Conservation (phyloP, 306 rosid genomes). For the Quercus variabilis region DNA sequence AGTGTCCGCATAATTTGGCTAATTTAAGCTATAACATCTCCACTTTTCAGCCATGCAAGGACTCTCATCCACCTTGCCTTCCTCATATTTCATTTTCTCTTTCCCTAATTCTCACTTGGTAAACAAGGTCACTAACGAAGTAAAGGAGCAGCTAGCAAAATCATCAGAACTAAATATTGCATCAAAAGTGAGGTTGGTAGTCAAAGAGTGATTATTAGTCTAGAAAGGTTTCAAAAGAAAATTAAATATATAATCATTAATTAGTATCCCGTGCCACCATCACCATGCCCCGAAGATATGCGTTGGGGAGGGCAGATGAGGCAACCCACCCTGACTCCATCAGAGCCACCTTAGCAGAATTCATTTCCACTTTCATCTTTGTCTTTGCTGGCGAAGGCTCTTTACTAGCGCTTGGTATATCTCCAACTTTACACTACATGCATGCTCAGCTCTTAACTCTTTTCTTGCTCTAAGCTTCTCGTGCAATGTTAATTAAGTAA, state of each 20-base stretch:
- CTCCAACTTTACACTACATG: not conserved
- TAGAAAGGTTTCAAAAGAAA: not conserved
- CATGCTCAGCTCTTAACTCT: not conserved
- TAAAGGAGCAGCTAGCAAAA: not conserved
- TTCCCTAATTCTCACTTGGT: not conserved
- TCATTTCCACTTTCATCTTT: constrained; percentile 73
- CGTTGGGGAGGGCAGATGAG: constrained; percentile 79
- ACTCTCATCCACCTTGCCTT: not conserved
- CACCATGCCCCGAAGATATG: constrained; percentile 77
- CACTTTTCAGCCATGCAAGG: constrained; percentile 70
- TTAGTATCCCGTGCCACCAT: constrained; percentile 20
- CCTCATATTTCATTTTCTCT: not conserved
- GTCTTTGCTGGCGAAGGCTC: constrained; percentile 98
- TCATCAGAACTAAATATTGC: not conserved
- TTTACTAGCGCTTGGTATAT: constrained; percentile 72
- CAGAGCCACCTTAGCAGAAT: constrained; percentile 86
- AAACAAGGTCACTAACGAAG: not conserved
- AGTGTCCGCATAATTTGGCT: constrained; percentile 38
- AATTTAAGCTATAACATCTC: constrained; percentile 34
- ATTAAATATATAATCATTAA: not conserved
- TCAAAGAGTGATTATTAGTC: not conserved
- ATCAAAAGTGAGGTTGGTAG: not conserved
- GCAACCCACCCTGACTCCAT: constrained; percentile 92
- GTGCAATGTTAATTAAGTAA: no score
- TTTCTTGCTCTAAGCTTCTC: no score